Conservation (phyloP, 2,329 filamentous ascomycete species). For the Hyphodiscus sp. region DNA sequence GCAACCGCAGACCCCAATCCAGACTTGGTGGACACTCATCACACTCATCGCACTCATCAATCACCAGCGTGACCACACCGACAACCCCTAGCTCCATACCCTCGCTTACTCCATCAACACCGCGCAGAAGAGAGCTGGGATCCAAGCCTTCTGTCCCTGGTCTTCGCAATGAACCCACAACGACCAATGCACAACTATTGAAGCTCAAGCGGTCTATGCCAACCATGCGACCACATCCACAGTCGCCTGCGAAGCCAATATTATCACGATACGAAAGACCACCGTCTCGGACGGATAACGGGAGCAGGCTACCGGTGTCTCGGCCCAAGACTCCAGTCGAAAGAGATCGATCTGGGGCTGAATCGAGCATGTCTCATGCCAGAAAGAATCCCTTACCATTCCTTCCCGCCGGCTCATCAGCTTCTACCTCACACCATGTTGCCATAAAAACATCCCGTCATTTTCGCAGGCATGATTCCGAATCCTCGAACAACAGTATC, state of each 20-base stretch:
- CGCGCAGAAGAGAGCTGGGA: conserved; percentile 53
- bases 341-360: conserved; percentile 36
- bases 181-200: conserved; percentile 57
- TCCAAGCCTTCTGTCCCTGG: conserved; percentile 48
- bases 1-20: conserved; percentile 57
- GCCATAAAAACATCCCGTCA: conserved; percentile 63
- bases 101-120: conserved; percentile 50
- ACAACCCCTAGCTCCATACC: conserved; percentile 50
- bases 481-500: conserved; percentile 53
- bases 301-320: conserved; percentile 42
- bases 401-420: conserved; percentile 67
- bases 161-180: conserved; percentile 54
- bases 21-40: conserved; percentile 61
- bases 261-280: conserved; percentile 48
- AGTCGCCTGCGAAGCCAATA: conserved; percentile 45
- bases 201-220: conserved; percentile 61
- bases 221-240: conserved; percentile 44
- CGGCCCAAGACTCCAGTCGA: conserved; percentile 70
- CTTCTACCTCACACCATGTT: conserved; percentile 71
- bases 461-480: conserved; percentile 78
- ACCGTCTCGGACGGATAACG: conserved; percentile 48
- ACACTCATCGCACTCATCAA: conserved; percentile 62
- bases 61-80: conserved; percentile 56
- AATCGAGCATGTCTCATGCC: conserved; percentile 45
- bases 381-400: conserved; percentile 66